Evolutionary conservation across 176 grass and related monocot species (phyloP), one percentile per base, ranked within the genome.

Genomic region (Otatea glauca): DNA sequence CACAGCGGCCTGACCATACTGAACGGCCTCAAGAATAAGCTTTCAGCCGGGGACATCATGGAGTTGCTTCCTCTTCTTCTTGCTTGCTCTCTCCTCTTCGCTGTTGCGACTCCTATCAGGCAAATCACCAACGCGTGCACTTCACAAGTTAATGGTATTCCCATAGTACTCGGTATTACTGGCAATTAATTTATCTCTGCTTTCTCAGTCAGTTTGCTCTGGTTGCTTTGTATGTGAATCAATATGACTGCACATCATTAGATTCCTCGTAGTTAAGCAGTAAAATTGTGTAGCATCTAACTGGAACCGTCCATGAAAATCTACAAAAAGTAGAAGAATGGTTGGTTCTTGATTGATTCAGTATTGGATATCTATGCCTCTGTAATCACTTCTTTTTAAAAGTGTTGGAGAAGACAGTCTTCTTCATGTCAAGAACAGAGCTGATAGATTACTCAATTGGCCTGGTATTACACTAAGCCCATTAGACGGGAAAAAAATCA

Each of bases 61-160:
- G 82, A 72, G 77, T 56, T 67, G 44, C 56, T 88, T 39, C 76
- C 27, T 41, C 64, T 89, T 72, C 82, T 92, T 32, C 77, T 82
- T 21, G 72, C 38, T 10, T 67, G 67, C 84, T 85, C 84, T 78
- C 81, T 93, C 68, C 68, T 91, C 35, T 79, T 89, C 83, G 60
- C 83, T 7, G 68, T 48, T 38, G 89, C 53, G 66, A 62, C 79
- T 72, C 67, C 89, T 18, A 44, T 65, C 61, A 84, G 70, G 45
- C 79, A 83, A 49, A 83, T 79, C 81, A 10, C 82, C 82, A 63
- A 79, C 80, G 47, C 70, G 17, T 91, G 89, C 83, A 41, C 83
- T 41, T 94, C 92, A 8, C 75, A 94, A 69, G 21, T 67, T 71
- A 70, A 41, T 12, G 92, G 92, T 94, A 89, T 21, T 68, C n/a